These are phyloP conservation scores for Floccularia luteovirens DNA, from an alignment of 768 basidiomycete species.

Conservation along the genomic window DNA sequence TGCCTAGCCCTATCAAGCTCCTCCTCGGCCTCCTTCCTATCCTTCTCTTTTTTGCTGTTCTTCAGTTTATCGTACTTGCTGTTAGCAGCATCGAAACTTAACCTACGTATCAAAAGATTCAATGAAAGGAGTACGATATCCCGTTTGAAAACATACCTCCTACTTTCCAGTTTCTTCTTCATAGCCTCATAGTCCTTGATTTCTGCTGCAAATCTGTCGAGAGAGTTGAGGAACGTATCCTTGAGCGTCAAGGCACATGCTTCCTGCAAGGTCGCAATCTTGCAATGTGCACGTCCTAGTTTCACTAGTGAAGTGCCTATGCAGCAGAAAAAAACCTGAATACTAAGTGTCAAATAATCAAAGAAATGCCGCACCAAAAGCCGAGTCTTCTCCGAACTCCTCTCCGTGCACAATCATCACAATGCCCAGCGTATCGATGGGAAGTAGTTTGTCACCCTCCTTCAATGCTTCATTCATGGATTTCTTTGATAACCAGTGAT, in stretches of 20 bases:
- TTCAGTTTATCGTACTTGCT: conserved; percentile 63
- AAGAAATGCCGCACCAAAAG: conserved; percentile 41
- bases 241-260: conserved; percentile 65
- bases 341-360: not conserved
- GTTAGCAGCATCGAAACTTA: conserved; percentile 71
- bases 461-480: conserved; percentile 57
- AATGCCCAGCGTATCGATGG: conserved; percentile 73
- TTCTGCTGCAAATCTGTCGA: conserved; percentile 59
- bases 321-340: not conserved
- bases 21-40: conserved; percentile 70
- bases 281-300: conserved; percentile 80
- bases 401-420: conserved; percentile 86
- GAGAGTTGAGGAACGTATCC: conserved; percentile 64
- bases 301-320: conserved; percentile 66
- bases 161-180: conserved; percentile 82
- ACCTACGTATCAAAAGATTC: conserved; percentile 27
- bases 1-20: conserved; percentile 65
- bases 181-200: conserved; percentile 79
- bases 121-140: not conserved
- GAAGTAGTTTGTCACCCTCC: conserved; percentile 63
- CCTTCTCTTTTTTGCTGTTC: conserved; percentile 76
- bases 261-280: conserved; percentile 80
- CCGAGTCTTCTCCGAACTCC: conserved; percentile 70
- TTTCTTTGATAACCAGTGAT: conserved; percentile 67
- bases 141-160: conserved; percentile 44